phyloP scores from a whole-genome alignment of 495 filamentous ascomycete species.

The Neurospora sp. region DNA sequence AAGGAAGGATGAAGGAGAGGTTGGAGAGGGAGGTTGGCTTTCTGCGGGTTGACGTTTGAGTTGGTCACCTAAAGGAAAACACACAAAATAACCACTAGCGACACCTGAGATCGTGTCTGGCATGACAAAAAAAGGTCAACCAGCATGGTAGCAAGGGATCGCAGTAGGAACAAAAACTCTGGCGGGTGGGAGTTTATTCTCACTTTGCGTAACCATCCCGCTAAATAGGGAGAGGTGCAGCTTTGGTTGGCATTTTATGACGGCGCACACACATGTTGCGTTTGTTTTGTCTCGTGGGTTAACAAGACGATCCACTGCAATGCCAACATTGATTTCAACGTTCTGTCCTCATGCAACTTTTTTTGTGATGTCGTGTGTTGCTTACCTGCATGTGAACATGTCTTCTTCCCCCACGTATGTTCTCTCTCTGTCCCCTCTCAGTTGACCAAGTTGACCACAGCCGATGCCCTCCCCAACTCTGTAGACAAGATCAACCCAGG shows the following conservation, averaged over 20 bases:
- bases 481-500: conserved; percentile 45
- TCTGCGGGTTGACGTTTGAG: neutral
- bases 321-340: neutral
- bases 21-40: neutral
- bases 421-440: neutral
- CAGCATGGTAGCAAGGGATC: neutral
- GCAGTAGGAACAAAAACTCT: neutral
- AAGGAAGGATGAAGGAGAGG: neutral
- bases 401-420: neutral
- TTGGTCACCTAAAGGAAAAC: neutral
- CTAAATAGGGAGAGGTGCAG: neutral
- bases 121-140: neutral
- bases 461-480: conserved; percentile 30
- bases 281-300: neutral
- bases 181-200: neutral
- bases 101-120: neutral
- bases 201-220: neutral
- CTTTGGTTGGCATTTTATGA: neutral
- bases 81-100: neutral
- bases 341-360: neutral
- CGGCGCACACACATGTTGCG: neutral
- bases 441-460: neutral
- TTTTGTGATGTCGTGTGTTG: neutral
- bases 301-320: neutral
- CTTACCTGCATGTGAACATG: neutral